These are phyloP conservation scores for Cenococcum geophilum DNA, from an alignment of 495 filamentous ascomycete genomes.

Conservation along the genomic window DNA sequence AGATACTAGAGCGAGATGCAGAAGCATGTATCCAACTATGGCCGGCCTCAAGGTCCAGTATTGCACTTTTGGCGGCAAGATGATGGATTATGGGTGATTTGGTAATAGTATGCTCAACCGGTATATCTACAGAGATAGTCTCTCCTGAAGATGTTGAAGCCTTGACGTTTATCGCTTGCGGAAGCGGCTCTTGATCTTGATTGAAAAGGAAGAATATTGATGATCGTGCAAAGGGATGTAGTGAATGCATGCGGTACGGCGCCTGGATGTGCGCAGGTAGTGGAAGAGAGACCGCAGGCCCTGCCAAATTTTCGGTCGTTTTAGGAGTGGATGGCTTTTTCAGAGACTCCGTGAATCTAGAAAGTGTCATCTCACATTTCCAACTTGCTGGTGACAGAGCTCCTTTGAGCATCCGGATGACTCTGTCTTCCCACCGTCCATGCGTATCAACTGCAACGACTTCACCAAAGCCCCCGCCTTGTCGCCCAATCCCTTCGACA, in stretches of 20 bases:
- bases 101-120: neutral
- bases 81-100: conserved; percentile 16
- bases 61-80: conserved; percentile 27
- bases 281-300: neutral
- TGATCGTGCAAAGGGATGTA: conserved; percentile 19
- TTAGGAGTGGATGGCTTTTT: no score
- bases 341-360: no score
- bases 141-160: neutral
- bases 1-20: neutral
- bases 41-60: conserved; percentile 26
- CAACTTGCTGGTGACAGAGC: conserved; percentile 24
- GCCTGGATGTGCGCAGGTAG: conserved; percentile 18
- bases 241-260: conserved; percentile 19
- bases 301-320: no score
- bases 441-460: conserved; percentile 17
- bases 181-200: neutral
- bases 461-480: conserved; percentile 31
- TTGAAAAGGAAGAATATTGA: conserved; percentile 21
- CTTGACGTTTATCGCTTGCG: neutral
- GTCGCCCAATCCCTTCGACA: conserved; percentile 30
- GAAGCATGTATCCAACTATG: conserved; percentile 23
- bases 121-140: neutral
- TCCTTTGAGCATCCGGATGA: conserved; percentile 33
- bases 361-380: conserved; percentile 3
- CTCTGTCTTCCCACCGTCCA: conserved; percentile 24